Evolutionary conservation across 1,284 basidiomycete genomes (phyloP).

Genomic region (Cutaneotrichosporon dermatis): DNA sequence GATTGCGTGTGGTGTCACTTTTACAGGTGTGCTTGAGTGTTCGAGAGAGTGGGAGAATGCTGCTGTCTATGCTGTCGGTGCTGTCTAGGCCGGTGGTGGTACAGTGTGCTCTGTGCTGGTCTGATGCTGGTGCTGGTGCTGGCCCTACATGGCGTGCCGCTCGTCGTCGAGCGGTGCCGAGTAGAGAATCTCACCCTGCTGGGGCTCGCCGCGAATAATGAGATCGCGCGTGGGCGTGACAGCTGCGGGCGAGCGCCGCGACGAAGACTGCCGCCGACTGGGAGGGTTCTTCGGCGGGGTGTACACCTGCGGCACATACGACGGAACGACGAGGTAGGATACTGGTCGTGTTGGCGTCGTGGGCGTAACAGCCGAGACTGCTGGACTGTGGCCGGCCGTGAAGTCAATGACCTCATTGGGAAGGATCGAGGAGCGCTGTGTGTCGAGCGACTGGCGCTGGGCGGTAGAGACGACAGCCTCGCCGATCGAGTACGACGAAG

Average conservation of each 20-base stretch:
- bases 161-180: neutral
- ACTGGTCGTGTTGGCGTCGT: neutral
- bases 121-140: too few species aligned
- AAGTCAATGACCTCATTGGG: conserved; percentile 21
- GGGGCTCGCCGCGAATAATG: neutral
- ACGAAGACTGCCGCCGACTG: conserved; percentile 6
- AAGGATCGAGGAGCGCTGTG: conserved; percentile 26
- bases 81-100: too few species aligned
- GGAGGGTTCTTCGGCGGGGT: conserved; percentile 1
- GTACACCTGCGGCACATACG: conserved; percentile 1
- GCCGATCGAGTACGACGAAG: neutral
- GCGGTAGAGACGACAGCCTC: conserved; percentile 40
- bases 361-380: neutral
- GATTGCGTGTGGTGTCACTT: too few species aligned
- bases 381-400: neutral
- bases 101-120: too few species aligned
- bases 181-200: neutral
- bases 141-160: too few species aligned
- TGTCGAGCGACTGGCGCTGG: conserved; percentile 38
- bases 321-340: neutral
- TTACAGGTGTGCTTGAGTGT: too few species aligned
- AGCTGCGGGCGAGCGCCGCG: conserved; percentile 7
- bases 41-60: too few species aligned
- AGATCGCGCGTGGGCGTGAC: conserved; percentile 9
- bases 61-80: too few species aligned